Evolutionary conservation across 2,329 filamentous ascomycete species (phyloP).

Genomic region (Aspergillus carbonarius): DNA sequence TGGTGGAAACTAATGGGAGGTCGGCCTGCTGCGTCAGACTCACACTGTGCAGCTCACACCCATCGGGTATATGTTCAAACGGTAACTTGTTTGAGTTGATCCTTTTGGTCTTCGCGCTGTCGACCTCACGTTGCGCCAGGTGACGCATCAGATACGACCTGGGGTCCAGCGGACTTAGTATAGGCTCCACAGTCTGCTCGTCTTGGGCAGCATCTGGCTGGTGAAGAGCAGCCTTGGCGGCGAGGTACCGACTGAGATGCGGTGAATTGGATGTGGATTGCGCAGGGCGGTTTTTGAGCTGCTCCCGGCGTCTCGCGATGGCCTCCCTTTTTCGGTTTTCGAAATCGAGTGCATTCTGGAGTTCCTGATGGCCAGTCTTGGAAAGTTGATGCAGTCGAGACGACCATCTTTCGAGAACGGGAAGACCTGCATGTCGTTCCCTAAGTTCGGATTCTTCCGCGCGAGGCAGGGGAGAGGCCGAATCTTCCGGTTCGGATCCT

Average conservation of each 20-base stretch:
- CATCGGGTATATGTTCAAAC: slow-evolving; percentile 30
- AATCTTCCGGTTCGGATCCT: neutral
- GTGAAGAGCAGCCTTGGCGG: slow-evolving; percentile 27
- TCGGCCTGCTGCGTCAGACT: slow-evolving; percentile 11
- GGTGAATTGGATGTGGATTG: slow-evolving; percentile 20
- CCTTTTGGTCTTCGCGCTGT: slow-evolving; percentile 7
- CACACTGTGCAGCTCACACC: slow-evolving; percentile 23
- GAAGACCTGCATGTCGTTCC: slow-evolving; percentile 18
- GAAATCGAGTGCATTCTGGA: slow-evolving; percentile 39
- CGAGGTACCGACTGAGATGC: slow-evolving; percentile 33
- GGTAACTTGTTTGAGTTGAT: slow-evolving; percentile 27
- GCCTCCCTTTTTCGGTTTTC: slow-evolving; percentile 39
- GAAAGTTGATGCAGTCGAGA: slow-evolving; percentile 20
- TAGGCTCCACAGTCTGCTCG: neutral
- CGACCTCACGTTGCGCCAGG: neutral
- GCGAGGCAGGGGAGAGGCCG: neutral
- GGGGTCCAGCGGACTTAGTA: slow-evolving; percentile 28
- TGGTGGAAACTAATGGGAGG: slow-evolving; percentile 5
- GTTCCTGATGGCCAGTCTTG: slow-evolving; percentile 14
- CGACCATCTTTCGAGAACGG: slow-evolving; percentile 26
- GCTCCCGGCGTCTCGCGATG: slow-evolving; percentile 27
- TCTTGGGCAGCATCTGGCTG: neutral
- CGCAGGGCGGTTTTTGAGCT: slow-evolving; percentile 10
- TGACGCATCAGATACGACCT: slow-evolving; percentile 32
- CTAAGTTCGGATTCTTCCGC: neutral